phyloP scores from a whole-genome alignment of 2,329 filamentous ascomycete species.

The Aspergillus aculeatinus region DNA sequence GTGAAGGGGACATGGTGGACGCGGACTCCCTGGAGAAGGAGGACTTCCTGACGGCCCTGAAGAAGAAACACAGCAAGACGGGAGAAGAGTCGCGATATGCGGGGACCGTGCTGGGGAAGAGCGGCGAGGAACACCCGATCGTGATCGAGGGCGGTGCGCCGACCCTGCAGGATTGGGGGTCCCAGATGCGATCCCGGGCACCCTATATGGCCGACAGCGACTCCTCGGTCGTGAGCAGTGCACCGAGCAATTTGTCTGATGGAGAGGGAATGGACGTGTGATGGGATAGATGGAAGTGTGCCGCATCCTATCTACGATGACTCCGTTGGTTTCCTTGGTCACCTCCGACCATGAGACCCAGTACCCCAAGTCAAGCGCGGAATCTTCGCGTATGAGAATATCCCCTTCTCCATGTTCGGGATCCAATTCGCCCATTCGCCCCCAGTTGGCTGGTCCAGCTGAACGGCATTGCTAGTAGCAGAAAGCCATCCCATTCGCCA shows the following conservation, averaged over 20 bases:
- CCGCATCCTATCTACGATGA: neutral
- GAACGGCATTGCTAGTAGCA: neutral
- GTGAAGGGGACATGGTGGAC: conserved; percentile 51
- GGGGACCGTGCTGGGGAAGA: conserved; percentile 77
- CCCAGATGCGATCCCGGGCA: conserved; percentile 35
- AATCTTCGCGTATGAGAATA: neutral
- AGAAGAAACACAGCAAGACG: conserved; percentile 88
- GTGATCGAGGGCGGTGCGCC: conserved; percentile 75
- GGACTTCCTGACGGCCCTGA: conserved; percentile 74
- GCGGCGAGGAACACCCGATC: conserved; percentile 68
- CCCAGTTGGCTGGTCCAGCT: conserved; percentile 4
- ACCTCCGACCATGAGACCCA: neutral
- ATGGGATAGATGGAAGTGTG: conserved; percentile 8
- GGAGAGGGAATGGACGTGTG: conserved; percentile 39
- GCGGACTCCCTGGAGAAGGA: conserved; percentile 57
- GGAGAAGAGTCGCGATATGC: conserved; percentile 83
- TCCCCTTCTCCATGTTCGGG: neutral
- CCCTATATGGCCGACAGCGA: conserved; percentile 31
- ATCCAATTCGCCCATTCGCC: neutral
- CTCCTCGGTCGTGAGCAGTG: conserved; percentile 42
- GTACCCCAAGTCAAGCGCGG: neutral
- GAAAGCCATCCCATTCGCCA: neutral
- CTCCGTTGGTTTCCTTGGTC: neutral
- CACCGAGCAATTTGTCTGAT: conserved; percentile 41
- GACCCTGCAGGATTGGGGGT: conserved; percentile 66